Evolutionary conservation across 108 stramenopile genomes (phyloP), one percentile per base, ranked within the genome.

Genomic region (Pseudonitzschia delicatissima): DNA sequence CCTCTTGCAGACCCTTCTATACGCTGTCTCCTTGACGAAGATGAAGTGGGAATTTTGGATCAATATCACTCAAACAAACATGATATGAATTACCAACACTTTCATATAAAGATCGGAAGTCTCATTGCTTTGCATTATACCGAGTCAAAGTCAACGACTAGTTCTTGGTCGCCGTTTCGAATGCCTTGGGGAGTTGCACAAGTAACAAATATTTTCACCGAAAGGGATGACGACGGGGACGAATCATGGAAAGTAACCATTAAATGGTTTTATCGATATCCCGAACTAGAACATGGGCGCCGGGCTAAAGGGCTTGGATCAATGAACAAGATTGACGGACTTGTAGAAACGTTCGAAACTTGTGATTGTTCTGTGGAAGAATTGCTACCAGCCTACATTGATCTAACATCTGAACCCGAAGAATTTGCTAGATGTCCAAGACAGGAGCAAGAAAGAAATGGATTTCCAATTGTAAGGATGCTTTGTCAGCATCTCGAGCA

Each of bases 151-250:
- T 40, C 60, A 2, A 61, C 21, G 7, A 42, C 36, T 36, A 26
- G 13, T 25, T 61, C 60, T 2, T 61, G 60, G 60, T 20, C 60
- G 3, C 60, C 60, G 23, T 61, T 61, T 61, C 37, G 35, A 1
- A 5, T 48, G 31, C 62, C 61, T 13, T 72, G 63, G 63, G 49
- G 57, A 9, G 57, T 66, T 5, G 66, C 66, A 21, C 73, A 74
- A 29, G 32, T 74, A 17, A 61, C 60, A 5, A 61, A 40, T 26
- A 61, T 61, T 42, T 61, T 61, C 25, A 5, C 18, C 37, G 53
- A 55, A 27, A 55, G 31, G 31, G 40, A 61, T 26, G 26, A n/a
- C 25, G 40, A 59, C 27, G n/a, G 12, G 17, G 36, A 40, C 26
- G 13, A 42, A 6, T 23, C 18, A 20, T 61, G 60, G 60, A 37